phyloP scores from a whole-genome alignment of 208 protist species.

The Trichomonas vaginalis region DNA sequence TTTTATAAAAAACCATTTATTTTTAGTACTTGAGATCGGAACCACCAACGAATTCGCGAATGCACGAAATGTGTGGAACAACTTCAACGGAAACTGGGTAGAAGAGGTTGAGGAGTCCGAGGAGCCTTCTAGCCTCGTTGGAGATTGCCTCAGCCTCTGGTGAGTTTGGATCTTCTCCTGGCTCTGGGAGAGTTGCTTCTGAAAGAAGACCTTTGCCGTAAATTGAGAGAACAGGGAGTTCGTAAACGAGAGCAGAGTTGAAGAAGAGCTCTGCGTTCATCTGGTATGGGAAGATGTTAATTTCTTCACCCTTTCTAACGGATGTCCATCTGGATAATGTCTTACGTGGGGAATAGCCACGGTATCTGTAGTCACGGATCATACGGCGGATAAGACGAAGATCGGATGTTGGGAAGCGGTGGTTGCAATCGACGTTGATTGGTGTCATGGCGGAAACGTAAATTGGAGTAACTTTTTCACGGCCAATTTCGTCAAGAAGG shows the following conservation, averaged over 20 bases:
- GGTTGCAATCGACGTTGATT: background rate
- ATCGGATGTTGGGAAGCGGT: background rate
- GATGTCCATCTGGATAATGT: background rate
- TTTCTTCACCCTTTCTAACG: background rate
- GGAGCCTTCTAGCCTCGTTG: background rate
- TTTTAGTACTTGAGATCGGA: background rate
- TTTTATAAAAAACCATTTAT: background rate
- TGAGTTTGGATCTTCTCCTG: background rate
- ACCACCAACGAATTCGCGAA: background rate
- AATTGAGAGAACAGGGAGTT: background rate
- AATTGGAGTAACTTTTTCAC: background rate
- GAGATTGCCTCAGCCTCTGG: background rate
- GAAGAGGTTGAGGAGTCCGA: background rate
- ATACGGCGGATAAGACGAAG: background rate
- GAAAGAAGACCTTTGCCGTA: background rate
- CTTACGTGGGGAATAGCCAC: background rate
- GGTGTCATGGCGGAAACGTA: background rate
- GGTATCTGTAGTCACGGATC: constrained; percentile 4
- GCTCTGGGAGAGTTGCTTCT: background rate
- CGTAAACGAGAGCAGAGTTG: constrained; percentile 16
- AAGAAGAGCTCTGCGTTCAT: constrained; percentile 11
- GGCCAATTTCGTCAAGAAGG: background rate
- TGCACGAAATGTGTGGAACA: constrained; percentile 7
- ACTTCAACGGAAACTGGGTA: background rate
- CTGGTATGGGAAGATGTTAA: background rate